Percentiles rank a stretch among this genome's conserved stretches.
Evolutionary conservation across 306 rosid species (phyloP).

Genomic region (Malus sylvestris): DNA sequence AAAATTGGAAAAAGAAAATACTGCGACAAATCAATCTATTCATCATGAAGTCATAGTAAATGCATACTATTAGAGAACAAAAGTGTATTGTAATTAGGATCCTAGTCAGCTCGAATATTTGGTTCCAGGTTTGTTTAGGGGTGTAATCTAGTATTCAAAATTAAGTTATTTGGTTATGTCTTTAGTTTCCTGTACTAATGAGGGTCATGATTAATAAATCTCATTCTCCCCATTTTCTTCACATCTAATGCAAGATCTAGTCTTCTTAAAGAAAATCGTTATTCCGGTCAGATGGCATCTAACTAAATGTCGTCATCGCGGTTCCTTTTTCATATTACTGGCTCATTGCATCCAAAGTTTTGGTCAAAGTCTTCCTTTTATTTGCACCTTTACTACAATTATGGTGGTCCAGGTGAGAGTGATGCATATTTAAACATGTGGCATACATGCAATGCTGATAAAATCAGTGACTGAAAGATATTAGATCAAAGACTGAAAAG

Average conservation of each 20-base stretch:
- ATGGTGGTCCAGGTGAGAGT: background rate
- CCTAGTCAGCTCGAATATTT: background rate
- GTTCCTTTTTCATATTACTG: background rate
- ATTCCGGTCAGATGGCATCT: background rate
- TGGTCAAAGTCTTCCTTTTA: background rate
- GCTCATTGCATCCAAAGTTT: background rate
- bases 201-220: background rate
- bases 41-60: background rate
- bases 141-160: background rate
- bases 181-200: background rate
- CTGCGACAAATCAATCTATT: background rate
- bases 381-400: background rate
- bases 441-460: background rate
- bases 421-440: background rate
- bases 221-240: background rate
- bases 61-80: background rate
- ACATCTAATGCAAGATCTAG: background rate
- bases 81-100: background rate
- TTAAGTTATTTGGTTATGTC: background rate
- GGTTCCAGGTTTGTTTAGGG: background rate
- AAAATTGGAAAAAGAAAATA: background rate
- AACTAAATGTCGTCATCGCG: background rate
- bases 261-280: background rate
- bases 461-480: slow-evolving; percentile 11
- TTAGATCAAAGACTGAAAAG: slow-evolving; percentile 15